Base-by-base conservation (phyloP, 768 basidiomycete species). In the Pleurotus tuoliensis region DNA sequence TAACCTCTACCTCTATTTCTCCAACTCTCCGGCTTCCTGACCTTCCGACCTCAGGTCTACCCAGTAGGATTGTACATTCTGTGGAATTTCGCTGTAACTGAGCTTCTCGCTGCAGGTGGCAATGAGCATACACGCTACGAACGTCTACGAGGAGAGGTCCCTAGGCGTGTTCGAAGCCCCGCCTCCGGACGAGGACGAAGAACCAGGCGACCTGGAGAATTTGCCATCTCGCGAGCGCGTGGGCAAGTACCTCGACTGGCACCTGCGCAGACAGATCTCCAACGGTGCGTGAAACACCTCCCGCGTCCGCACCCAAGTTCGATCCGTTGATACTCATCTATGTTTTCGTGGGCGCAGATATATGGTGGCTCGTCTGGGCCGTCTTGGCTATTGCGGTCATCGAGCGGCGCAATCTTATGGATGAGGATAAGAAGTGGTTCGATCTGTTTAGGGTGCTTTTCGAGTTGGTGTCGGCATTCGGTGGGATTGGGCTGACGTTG, bases 311-410 rank as follows among this genome's bases (percentile, higher is more conserved):
- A 7, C 15, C 11, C 18, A 13, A 46, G 25, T 20, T 8, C 45
- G 7, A 25, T 39, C 15, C 16, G 15, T 15, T n/a, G 47, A 24
- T 25, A 44, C 8, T 12, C 16, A 41, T 12, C 12, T 20, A 11
- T 11, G 30, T 34, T 34, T 34, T 11, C 30, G 30, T 4, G 0
- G 22, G 12, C 13, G 39, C 77, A 76, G 88, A 91, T 66, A 84
- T 90, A 50, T 91, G 90, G 90, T 90, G 88, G 88, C 77, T 92
- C 6, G 85, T 82, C 0, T 82, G 83, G 69, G 88, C 80, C 1
- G 77, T 93, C 2, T 88, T 89, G 71, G 62, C 87, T 12, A 74
- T 92, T 43, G 82, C 86, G 46, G 84, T 92, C 55, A 80, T 90
- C 39, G 90, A 91, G 70, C 75, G 81, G 3, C 79, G 74, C 7